Conservation (phyloP, 2,329 filamentous ascomycete species). For the Fusarium nanum region DNA sequence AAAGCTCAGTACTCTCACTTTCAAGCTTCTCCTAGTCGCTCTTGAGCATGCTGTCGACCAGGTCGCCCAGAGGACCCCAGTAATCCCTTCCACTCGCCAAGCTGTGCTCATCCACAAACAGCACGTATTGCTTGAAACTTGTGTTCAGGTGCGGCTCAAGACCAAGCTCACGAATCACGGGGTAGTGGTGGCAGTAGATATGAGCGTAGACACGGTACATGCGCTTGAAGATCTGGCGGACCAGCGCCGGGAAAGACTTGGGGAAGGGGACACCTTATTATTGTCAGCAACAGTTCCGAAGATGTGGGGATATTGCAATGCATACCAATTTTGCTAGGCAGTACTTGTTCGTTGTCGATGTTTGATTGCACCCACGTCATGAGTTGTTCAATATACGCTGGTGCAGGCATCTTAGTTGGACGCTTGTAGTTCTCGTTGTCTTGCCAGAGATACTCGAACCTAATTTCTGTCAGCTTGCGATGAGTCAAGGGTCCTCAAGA, state of each 20-base stretch:
- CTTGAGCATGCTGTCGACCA: slow-evolving; percentile 97
- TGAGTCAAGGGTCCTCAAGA: not conserved
- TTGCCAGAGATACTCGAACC: slow-evolving; percentile 99
- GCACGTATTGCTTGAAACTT: slow-evolving; percentile 99
- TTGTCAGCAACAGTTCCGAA: slow-evolving; percentile 14
- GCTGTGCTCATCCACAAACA: slow-evolving; percentile 97
- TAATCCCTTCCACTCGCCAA: slow-evolving; percentile 95
- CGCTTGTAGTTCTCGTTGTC: slow-evolving; percentile 93
- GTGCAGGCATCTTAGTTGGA: slow-evolving; percentile 97
- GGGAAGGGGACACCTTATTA: slow-evolving; percentile 86
- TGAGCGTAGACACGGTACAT: slow-evolving; percentile 99
- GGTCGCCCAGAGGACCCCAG: slow-evolving; percentile 93
- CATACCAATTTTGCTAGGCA: slow-evolving; percentile 90
- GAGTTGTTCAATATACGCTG: slow-evolving; percentile 96
- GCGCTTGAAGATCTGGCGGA: slow-evolving; percentile 98
- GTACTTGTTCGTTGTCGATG: slow-evolving; percentile 94
- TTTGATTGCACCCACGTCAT: slow-evolving; percentile 97
- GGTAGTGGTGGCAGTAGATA: slow-evolving; percentile 99
- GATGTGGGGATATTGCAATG: slow-evolving; percentile 12
- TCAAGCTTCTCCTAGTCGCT: slow-evolving; percentile 73
- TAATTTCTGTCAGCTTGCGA: slow-evolving; percentile 51
- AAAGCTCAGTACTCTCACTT: slow-evolving; percentile 15
- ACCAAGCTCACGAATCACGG: slow-evolving; percentile 92
- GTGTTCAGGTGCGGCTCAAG: slow-evolving; percentile 98
- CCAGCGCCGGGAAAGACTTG: slow-evolving; percentile 86